Evolutionary conservation across 306 rosid species (phyloP), one percentile per base, ranked within the genome.

Genomic region (Argentina anserina): DNA sequence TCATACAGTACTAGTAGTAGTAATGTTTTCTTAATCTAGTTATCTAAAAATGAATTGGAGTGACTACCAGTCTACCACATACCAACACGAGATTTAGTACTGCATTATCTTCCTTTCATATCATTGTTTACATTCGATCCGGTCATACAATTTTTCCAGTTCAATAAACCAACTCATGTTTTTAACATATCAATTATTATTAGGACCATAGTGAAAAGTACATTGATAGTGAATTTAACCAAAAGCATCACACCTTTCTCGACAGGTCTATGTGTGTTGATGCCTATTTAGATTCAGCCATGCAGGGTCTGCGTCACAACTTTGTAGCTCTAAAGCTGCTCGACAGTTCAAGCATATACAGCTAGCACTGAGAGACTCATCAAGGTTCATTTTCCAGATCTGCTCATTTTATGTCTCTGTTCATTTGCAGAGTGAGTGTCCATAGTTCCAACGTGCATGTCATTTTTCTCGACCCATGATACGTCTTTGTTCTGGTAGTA

Each of bases 381-480:
- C 63, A 13, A 56, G 64, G 64, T 28, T 58, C n/a, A 26, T 18
- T n/a, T 28, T 28, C 7, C 33, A 29, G 37, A 58, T 28, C 1
- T n/a, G n/a, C n/a, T 5, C 20, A 58, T 58, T 58, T 1, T 58
- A 4, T 28, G 37, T 25, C 7, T 55, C 20, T 58, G 36, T 58
- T 13, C 64, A 56, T 26, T 56, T 14, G 63, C 34, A 12, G 1
- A 56, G 18, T 25, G 61, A 58, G n/a, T 58, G 64, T 28, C 64
- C 64, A 8, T 28, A 28, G 64, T 13, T 58, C 64, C 64, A 58
- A 61, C 66, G 41, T 61, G 66, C 42, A 61, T 17, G 66, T 31
- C 66, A 61, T 15, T 61, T 31, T 29, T 61, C n/a, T 61, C 40
- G 23, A 61, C 66, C 66, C 66, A 61, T 31, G 66, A 61, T 17